A percentile compares a stretch with the other conserved stretches of the same genome.
phyloP scores from a whole-genome alignment of 768 basidiomycete genomes.

The Clavulina sp. region DNA sequence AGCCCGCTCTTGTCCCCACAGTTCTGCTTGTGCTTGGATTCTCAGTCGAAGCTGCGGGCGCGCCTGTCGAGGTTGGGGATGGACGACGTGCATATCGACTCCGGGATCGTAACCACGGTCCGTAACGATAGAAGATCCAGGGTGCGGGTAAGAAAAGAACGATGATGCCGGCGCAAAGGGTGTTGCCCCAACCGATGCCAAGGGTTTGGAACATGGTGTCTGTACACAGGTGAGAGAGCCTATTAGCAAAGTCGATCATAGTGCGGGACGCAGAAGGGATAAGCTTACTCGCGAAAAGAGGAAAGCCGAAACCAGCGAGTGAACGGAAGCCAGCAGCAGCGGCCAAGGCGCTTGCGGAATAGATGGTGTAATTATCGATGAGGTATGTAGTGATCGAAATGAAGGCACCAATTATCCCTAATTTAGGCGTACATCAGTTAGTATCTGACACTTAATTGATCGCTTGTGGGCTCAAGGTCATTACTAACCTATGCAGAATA shows the following conservation, averaged over 20 bases:
- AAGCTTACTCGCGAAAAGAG: slow-evolving; percentile 57
- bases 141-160: too few species aligned
- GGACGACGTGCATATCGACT: too few species aligned
- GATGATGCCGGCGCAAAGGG: too few species aligned
- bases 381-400: not conserved
- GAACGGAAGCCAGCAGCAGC: too few species aligned
- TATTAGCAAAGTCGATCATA: not conserved
- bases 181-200: slow-evolving; percentile 53
- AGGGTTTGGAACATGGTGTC: slow-evolving; percentile 28
- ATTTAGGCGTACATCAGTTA: too few species aligned
- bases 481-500: too few species aligned
- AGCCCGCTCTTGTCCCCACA: too few species aligned
- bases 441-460: too few species aligned
- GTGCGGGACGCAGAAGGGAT: slow-evolving; percentile 7
- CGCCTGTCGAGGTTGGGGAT: too few species aligned
- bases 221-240: not conserved
- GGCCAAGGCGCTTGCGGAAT: slow-evolving; percentile 34
- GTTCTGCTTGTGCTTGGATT: too few species aligned
- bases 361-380: slow-evolving; percentile 16
- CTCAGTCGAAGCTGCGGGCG: too few species aligned
- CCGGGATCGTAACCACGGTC: slow-evolving; percentile 5
- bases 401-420: slow-evolving; percentile 31
- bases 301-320: slow-evolving; percentile 61
- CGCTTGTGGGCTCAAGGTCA: too few species aligned
- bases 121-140: slow-evolving; percentile 7